Evolutionary conservation across 805 yeast species (phyloP).

Genomic region (Komagataella ulmi): DNA sequence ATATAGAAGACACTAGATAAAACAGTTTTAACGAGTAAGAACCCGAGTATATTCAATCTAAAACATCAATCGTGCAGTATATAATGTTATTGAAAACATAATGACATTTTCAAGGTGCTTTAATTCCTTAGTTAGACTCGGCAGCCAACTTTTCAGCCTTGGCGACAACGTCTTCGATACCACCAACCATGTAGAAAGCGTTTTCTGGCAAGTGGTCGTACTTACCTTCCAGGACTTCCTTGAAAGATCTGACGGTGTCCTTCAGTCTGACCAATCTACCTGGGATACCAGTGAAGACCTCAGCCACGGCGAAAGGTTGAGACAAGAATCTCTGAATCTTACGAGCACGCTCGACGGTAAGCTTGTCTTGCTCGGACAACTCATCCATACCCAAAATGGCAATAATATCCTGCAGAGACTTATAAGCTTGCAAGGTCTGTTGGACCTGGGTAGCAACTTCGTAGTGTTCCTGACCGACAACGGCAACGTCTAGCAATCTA

Average conservation of each 20-base stretch:
- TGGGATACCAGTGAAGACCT: constrained; percentile 99
- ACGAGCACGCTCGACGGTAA: constrained; percentile 99
- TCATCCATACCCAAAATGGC: constrained; percentile 99
- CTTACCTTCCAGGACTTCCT: constrained; percentile 95
- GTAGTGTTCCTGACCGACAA: constrained; percentile 98
- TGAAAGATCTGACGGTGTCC: constrained; percentile 91
- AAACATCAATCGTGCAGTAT: not conserved
- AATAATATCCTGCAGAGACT: constrained; percentile 99
- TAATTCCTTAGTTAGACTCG: constrained; percentile 49
- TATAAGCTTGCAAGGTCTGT: constrained; percentile 98
- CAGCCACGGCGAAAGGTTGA: constrained; percentile 99
- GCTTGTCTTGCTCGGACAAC: constrained; percentile 95
- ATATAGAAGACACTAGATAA: no score
- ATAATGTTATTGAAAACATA: not conserved
- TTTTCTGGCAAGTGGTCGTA: constrained; percentile 98
- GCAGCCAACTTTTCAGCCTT: constrained; percentile 99
- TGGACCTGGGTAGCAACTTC: constrained; percentile 89
- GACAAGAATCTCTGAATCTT: constrained; percentile 99
- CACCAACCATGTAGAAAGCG: constrained; percentile 99
- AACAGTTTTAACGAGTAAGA: not conserved
- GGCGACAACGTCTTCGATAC: constrained; percentile 96
- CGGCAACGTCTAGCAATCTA: constrained; percentile 92
- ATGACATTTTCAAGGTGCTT: not conserved
- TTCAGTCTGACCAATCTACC: constrained; percentile 95
- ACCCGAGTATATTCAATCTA: not conserved